Evolutionary conservation across 805 yeast species (phyloP), one percentile per base, ranked within the genome.

Genomic region (Phaffomyces antillensis): DNA sequence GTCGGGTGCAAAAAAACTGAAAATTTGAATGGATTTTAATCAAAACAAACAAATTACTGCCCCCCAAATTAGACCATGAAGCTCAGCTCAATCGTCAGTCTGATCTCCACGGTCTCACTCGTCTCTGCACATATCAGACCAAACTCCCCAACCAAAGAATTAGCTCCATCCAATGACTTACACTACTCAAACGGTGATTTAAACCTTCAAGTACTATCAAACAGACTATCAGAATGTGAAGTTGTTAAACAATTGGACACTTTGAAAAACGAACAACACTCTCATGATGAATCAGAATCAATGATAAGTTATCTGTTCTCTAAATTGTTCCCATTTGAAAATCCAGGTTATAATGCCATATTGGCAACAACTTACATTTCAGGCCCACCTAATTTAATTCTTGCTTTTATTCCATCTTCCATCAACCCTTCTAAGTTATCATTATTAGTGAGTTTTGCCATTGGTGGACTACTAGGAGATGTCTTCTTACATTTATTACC

Each of bases 391-490:
- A 78, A 76, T 52, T 54, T 80, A 35, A 60, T 80, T 16, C 62
- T 82, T 20, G 75, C 76, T 0, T 59, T 76, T 51, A 71, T 81
- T 31, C 87, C 88, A 7, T 71, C 81, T 0, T 61, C 71, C 26
- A 77, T 81, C 39, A 65, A 73, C 40, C 77, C 81, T 0, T 61
- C 74, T 3, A 64, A 70, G 30, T 63, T 82, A 33, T 67, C 78
- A 10, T 58, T 75, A 24, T 61, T 84, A 44, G 86, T 83, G 1
- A 70, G 86, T 38, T 83, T 85, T 64, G 90, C 91, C 13, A 73
- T 80, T 40, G 93, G 93, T 38, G 86, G 90, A 1, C 65, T 85
- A 34, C 63, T 85, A 32, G 91, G 91, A 38, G 91, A 84, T 58
- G 79, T 83, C 2, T 81, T 85, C 50, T 59, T 84, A 37, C 93